Conservation (phyloP, 2,329 filamentous ascomycete species). For the Alternaria conjuncta region DNA sequence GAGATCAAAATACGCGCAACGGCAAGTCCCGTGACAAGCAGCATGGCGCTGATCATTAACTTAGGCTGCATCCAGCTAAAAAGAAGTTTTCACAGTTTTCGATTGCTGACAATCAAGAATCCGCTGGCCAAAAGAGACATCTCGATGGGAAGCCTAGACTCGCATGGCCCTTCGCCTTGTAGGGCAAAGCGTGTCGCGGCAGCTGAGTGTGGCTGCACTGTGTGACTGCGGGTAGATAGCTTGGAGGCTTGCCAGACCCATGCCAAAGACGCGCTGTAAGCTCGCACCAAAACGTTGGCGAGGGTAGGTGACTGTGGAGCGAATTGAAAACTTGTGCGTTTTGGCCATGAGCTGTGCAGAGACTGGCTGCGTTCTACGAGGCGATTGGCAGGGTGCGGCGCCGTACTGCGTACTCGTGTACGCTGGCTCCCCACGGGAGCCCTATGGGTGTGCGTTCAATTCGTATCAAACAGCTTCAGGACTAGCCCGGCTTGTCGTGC, state of each 20-base stretch:
- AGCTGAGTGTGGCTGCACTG: slow-evolving; percentile 3
- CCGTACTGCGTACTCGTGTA: neutral
- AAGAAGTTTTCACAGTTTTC: neutral
- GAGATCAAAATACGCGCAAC: neutral
- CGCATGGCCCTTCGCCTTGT: neutral
- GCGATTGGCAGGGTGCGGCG: slow-evolving; percentile 3
- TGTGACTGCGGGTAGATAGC: slow-evolving; percentile 1
- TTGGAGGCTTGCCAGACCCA: neutral
- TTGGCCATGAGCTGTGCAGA: neutral
- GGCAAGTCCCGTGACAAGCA: neutral
- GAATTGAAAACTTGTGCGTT: neutral
- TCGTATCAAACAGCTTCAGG: neutral
- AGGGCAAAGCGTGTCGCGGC: slow-evolving; percentile 3
- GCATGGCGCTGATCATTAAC: neutral
- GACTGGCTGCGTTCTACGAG: neutral
- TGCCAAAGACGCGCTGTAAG: neutral
- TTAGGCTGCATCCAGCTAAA: neutral
- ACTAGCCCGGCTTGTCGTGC: slow-evolving; percentile 1
- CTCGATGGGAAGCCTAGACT: slow-evolving; percentile 6
- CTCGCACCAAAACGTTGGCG: neutral
- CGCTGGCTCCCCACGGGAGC: neutral
- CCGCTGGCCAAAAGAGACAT: neutral
- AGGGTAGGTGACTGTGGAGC: neutral
- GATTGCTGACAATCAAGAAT: neutral
- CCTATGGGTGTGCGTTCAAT: neutral